phyloP scores from a whole-genome alignment of 2,329 filamentous ascomycete genomes.

The Cladobotryum mycophilum region DNA sequence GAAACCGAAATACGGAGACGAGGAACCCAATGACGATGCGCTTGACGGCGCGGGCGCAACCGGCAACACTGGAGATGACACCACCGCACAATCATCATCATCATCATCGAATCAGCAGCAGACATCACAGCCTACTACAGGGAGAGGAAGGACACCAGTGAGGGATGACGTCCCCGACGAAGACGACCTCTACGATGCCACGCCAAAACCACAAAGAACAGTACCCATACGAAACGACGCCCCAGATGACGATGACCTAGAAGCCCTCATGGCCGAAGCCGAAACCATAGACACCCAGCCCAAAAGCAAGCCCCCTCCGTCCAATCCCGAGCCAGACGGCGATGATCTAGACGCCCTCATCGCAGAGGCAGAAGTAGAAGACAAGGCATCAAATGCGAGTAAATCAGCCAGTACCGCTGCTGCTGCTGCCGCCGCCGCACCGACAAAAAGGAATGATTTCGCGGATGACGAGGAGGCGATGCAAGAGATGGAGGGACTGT shows the following conservation, averaged over 20 bases:
- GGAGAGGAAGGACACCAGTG: constrained; percentile 23
- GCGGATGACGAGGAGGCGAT: constrained; percentile 63
- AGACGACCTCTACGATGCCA: constrained; percentile 51
- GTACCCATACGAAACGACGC: constrained; percentile 16
- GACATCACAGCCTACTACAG: not conserved
- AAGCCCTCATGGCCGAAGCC: constrained; percentile 47
- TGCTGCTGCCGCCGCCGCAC: not conserved
- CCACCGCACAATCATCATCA: not conserved
- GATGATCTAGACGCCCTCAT: constrained; percentile 46
- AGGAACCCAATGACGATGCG: constrained; percentile 25
- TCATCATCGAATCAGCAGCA: not conserved
- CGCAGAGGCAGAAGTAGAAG: constrained; percentile 37
- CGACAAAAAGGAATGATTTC: constrained; percentile 33
- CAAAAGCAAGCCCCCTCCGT: not conserved
- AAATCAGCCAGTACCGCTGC: not conserved
- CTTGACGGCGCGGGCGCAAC: not conserved
- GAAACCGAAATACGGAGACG: constrained; percentile 41
- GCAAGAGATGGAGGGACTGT: constrained; percentile 55
- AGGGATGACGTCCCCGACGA: constrained; percentile 29
- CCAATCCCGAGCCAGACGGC: constrained; percentile 8
- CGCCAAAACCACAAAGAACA: constrained; percentile 30
- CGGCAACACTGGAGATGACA: not conserved
- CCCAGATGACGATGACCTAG: constrained; percentile 44
- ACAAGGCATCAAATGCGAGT: constrained; percentile 10
- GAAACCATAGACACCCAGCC: constrained; percentile 23